phyloP scores from a whole-genome alignment of 1,284 basidiomycete genomes.

The Crucibulum parvulum region DNA sequence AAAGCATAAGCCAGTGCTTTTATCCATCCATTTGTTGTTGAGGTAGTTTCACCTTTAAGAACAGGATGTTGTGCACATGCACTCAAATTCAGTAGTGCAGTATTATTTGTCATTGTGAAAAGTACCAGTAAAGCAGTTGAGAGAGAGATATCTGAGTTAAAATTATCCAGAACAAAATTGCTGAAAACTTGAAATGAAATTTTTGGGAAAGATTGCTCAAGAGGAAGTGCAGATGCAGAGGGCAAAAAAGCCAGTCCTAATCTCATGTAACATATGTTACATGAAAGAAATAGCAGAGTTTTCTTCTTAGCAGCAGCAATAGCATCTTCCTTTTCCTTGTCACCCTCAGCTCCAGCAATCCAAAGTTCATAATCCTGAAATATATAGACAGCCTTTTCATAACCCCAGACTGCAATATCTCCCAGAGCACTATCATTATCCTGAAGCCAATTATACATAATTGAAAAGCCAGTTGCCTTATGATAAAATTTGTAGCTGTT shows the following conservation, averaged over 20 bases:
- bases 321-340: too few species aligned
- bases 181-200: slow-evolving; percentile 3
- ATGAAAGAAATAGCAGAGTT: too few species aligned
- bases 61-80: slow-evolving; percentile 1
- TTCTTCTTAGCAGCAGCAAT: too few species aligned
- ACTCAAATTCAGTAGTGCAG: background rate
- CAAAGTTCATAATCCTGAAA: too few species aligned
- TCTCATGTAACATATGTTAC: too few species aligned
- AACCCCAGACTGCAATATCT: too few species aligned
- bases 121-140: slow-evolving; percentile 1
- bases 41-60: background rate
- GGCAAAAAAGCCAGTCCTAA: background rate
- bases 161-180: slow-evolving; percentile 4
- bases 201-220: background rate
- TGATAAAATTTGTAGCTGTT: too few species aligned
- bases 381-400: too few species aligned
- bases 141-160: background rate
- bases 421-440: too few species aligned
- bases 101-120: slow-evolving; percentile 3
- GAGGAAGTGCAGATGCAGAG: background rate
- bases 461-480: too few species aligned
- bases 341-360: too few species aligned
- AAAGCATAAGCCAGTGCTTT: background rate
- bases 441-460: too few species aligned
- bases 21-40: background rate